Conservation (phyloP, 768 basidiomycete genomes). For the Sarcodon sp. region DNA sequence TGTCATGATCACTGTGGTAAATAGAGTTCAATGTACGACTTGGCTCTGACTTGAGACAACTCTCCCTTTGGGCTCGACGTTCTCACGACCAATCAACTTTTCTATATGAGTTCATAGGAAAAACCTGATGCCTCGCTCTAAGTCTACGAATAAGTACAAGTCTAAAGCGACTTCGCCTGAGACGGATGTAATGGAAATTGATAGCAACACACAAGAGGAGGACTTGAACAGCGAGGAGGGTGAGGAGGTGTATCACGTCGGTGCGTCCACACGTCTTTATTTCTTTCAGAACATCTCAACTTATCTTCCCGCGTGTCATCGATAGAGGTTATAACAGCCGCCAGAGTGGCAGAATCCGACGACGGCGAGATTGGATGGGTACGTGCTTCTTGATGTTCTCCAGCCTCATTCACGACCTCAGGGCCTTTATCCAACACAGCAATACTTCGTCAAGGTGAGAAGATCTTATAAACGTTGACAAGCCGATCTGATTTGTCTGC, state of each 20-base stretch:
- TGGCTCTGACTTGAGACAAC: not conserved
- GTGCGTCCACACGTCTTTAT: conserved; percentile 5
- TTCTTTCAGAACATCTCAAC: not conserved
- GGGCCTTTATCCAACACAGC: conserved; percentile 20
- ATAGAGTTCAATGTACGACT: not conserved
- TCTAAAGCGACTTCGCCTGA: no score
- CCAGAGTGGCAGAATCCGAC: conserved; percentile 29
- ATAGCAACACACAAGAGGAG: no score
- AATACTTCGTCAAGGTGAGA: conserved; percentile 57
- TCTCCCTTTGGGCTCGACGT: not conserved
- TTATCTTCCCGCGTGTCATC: not conserved
- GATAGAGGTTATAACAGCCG: conserved; percentile 48
- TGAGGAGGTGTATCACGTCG: conserved; percentile 13
- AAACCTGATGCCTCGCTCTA: no score
- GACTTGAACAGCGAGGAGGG: not conserved
- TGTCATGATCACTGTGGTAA: conserved; percentile 15
- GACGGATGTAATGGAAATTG: no score
- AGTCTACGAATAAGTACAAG: no score
- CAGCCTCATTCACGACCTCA: not conserved
- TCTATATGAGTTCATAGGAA: no score
- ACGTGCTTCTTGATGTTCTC: conserved; percentile 10
- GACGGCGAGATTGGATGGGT: conserved; percentile 35
- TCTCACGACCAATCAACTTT: not conserved
- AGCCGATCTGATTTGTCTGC: conserved; percentile 3
- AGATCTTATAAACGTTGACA: not conserved